phyloP scores from a whole-genome alignment of 1,284 basidiomycete genomes.

The Ustilago nuda region DNA sequence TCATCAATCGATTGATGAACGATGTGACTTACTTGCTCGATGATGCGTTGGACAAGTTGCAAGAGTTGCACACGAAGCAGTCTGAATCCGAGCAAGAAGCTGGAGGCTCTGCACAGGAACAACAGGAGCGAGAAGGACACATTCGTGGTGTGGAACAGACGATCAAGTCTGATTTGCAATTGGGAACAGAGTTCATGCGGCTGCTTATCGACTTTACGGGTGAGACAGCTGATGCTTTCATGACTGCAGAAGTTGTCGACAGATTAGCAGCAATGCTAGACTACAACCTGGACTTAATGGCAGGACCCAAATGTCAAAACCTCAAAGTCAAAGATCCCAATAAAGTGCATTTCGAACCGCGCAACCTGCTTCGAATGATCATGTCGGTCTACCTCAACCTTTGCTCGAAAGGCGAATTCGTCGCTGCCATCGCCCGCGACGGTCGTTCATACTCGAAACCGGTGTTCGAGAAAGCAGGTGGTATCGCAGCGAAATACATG shows the following conservation, averaged over 20 bases:
- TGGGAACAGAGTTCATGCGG: constrained; percentile 87
- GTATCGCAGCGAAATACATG: constrained; percentile 76
- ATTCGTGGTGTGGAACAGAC: constrained; percentile 83
- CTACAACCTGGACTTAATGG: constrained; percentile 90
- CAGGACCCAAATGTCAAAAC: constrained; percentile 83
- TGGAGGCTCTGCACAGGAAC: constrained; percentile 76
- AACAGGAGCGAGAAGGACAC: constrained; percentile 84
- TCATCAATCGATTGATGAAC: constrained; percentile 98
- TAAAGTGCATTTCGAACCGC: constrained; percentile 90
- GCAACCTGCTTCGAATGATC: constrained; percentile 84
- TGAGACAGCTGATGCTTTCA: constrained; percentile 90
- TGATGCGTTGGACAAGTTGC: constrained; percentile 89
- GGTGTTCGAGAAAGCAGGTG: constrained; percentile 83
- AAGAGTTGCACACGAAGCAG: constrained; percentile 88
- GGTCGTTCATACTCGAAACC: constrained; percentile 89
- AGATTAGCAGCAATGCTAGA: constrained; percentile 95
- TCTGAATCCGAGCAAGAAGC: constrained; percentile 75
- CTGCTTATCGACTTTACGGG: constrained; percentile 91
- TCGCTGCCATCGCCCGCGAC: constrained; percentile 89
- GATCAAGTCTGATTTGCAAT: constrained; percentile 85
- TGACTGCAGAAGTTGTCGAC: constrained; percentile 96
- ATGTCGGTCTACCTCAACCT: constrained; percentile 93
- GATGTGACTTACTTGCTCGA: constrained; percentile 98
- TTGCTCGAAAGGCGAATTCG: constrained; percentile 82
- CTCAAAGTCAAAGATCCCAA: constrained; percentile 88